phyloP scores from a whole-genome alignment of 2,329 filamentous ascomycete genomes.

The Colletotrichum sp. region DNA sequence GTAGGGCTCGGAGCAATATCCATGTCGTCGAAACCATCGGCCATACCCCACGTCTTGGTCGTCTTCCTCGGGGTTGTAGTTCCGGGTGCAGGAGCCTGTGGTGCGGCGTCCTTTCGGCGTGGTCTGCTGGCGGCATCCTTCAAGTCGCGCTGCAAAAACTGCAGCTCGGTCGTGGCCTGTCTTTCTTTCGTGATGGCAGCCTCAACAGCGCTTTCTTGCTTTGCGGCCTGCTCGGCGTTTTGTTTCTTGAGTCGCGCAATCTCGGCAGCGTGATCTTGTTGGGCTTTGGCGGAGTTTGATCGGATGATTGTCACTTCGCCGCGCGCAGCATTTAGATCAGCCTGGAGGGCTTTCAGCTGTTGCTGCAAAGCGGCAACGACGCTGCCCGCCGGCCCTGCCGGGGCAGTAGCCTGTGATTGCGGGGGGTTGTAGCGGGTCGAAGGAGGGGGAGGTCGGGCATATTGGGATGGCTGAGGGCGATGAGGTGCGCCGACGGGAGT shows the following conservation, averaged over 20 bases:
- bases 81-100: constrained; percentile 24
- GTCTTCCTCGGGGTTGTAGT: constrained; percentile 64
- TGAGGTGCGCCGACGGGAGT: constrained; percentile 30
- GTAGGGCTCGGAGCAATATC: constrained; percentile 60
- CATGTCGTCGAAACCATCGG: constrained; percentile 80
- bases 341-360: constrained; percentile 56
- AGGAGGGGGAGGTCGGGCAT: constrained; percentile 40
- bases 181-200: constrained; percentile 69
- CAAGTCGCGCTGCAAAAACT: constrained; percentile 76
- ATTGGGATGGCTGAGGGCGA: constrained; percentile 44
- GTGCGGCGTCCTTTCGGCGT: constrained; percentile 48
- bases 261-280: constrained; percentile 67
- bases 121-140: constrained; percentile 60
- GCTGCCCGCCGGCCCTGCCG: constrained; percentile 31
- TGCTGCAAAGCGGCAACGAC: constrained; percentile 55
- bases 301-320: constrained; percentile 81
- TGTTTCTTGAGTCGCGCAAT: constrained; percentile 66
- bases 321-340: constrained; percentile 65
- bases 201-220: constrained; percentile 69
- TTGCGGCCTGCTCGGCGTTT: constrained; percentile 67
- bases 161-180: constrained; percentile 70
- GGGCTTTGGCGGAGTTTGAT: constrained; percentile 67
- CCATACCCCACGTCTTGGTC: constrained; percentile 60
- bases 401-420: constrained; percentile 35
- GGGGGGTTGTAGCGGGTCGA: constrained; percentile 32